Evolutionary conservation across 2,329 filamentous ascomycete species (phyloP).

Genomic region (Exophiala oligosperma): DNA sequence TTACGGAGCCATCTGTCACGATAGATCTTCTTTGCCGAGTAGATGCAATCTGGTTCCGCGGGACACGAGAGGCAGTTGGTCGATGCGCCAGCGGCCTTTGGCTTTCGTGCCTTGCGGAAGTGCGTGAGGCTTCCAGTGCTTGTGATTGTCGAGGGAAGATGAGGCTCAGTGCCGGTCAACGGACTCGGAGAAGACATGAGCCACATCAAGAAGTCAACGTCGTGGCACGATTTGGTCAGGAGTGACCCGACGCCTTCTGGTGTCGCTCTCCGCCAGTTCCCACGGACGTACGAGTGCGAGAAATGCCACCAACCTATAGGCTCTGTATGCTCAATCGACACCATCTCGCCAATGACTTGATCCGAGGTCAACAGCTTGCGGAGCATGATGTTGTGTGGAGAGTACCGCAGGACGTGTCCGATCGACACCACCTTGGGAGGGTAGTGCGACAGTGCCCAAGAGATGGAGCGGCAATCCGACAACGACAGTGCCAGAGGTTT

Average conservation of each 20-base stretch:
- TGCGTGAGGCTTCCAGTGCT: conserved; percentile 76
- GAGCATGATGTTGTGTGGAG: conserved; percentile 84
- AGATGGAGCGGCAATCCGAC: conserved; percentile 66
- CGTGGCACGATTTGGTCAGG: conserved; percentile 93
- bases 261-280: conserved; percentile 86
- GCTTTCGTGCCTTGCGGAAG: conserved; percentile 76
- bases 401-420: conserved; percentile 91
- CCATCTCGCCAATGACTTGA: conserved; percentile 75
- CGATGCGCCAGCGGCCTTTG: conserved; percentile 67
- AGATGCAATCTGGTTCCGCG: conserved; percentile 73
- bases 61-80: conserved; percentile 88
- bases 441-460: conserved; percentile 27
- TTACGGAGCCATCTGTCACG: conserved; percentile 65
- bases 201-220: conserved; percentile 92
- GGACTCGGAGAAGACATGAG: conserved; percentile 72
- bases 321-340: conserved; percentile 88
- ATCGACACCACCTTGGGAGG: conserved; percentile 71
- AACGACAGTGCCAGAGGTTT: conserved; percentile 86
- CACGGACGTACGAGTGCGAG: conserved; percentile 81
- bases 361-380: conserved; percentile 75
- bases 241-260: conserved; percentile 72
- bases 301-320: conserved; percentile 98
- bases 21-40: conserved; percentile 83
- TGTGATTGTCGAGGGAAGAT: conserved; percentile 73
- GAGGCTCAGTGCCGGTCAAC: conserved; percentile 51